A percentile compares a stretch with the other conserved stretches of the same genome.
phyloP scores from a whole-genome alignment of 306 rosid species.

The Pachyrhizus erosus region DNA sequence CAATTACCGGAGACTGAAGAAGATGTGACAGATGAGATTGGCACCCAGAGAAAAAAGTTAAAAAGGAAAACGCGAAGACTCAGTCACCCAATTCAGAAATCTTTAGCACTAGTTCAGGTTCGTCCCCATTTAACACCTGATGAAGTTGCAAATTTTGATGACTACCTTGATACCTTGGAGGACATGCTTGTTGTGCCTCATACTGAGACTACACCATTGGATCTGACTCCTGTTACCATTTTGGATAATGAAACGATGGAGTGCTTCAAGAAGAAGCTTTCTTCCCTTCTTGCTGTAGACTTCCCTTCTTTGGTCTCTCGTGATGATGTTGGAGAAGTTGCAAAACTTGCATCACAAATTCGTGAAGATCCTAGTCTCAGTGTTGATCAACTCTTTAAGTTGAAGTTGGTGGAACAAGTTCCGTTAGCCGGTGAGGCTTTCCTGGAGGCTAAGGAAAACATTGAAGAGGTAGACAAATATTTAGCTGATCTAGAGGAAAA shows the following conservation, averaged over 20 bases:
- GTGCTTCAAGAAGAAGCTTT: constrained; percentile 41
- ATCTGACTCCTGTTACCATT: not conserved
- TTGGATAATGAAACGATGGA: constrained; percentile 24
- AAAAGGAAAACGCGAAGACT: not conserved
- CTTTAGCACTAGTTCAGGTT: not conserved
- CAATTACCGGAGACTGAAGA: not conserved
- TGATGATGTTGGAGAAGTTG: constrained; percentile 24
- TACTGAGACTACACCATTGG: not conserved
- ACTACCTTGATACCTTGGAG: constrained; percentile 38
- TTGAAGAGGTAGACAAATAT: constrained; percentile 33
- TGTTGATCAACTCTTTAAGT: constrained; percentile 37
- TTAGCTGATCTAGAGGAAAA: constrained; percentile 36
- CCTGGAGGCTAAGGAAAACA: constrained; percentile 20
- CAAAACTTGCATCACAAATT: constrained; percentile 35
- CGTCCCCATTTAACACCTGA: not conserved
- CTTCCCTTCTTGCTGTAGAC: constrained; percentile 44
- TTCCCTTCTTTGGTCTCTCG: constrained; percentile 40
- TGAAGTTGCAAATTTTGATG: constrained; percentile 36
- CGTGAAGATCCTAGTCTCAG: constrained; percentile 36
- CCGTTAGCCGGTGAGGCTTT: constrained; percentile 36
- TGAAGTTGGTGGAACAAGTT: constrained; percentile 46
- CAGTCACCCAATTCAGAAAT: not conserved
- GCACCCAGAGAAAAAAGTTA: too few relatives aligned
- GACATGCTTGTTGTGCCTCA: constrained; percentile 35
- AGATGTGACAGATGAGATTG: not conserved